These are phyloP conservation scores for Globisporangium abappressorium DNA, from an alignment of 352 stramenopile species.

Conservation along the genomic window DNA sequence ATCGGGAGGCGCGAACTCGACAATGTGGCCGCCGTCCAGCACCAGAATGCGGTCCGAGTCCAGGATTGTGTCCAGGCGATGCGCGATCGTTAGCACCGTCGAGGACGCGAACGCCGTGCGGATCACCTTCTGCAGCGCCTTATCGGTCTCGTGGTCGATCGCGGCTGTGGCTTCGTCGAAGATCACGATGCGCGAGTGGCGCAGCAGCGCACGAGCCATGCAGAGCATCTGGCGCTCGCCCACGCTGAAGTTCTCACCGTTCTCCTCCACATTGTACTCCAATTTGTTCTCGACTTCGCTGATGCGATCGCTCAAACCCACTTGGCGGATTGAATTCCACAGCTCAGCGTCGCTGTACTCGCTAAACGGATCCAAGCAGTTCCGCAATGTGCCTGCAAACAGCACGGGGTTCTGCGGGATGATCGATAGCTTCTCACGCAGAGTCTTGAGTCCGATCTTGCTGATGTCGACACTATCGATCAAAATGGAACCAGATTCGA, in stretches of 20 bases:
- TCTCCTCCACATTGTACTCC: constrained; percentile 69
- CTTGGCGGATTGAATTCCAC: neutral
- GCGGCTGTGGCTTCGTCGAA: constrained; percentile 54
- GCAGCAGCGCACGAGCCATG: constrained; percentile 54
- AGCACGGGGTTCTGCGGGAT: constrained; percentile 88
- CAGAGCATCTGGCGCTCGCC: constrained; percentile 92
- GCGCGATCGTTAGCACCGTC: too few relatives aligned
- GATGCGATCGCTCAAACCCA: too few relatives aligned
- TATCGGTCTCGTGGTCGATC: neutral
- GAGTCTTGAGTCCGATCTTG: constrained; percentile 58
- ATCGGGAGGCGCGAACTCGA: neutral
- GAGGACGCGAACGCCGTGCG: too few relatives aligned
- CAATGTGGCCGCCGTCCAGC: neutral
- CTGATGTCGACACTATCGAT: constrained; percentile 72
- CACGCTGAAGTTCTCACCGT: constrained; percentile 23
- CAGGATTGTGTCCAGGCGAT: neutral
- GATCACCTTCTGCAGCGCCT: neutral
- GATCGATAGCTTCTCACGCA: constrained; percentile 46
- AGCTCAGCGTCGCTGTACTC: constrained; percentile 45
- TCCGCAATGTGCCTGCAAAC: constrained; percentile 80
- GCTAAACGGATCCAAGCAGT: constrained; percentile 87
- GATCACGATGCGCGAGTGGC: constrained; percentile 29
- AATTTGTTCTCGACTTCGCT: neutral
- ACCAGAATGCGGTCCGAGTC: neutral
- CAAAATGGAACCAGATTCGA: constrained; percentile 67